Percentiles rank a stretch among this genome's conserved stretches.
phyloP scores from a whole-genome alignment of 768 basidiomycete species.

The Phallus indusiatus region DNA sequence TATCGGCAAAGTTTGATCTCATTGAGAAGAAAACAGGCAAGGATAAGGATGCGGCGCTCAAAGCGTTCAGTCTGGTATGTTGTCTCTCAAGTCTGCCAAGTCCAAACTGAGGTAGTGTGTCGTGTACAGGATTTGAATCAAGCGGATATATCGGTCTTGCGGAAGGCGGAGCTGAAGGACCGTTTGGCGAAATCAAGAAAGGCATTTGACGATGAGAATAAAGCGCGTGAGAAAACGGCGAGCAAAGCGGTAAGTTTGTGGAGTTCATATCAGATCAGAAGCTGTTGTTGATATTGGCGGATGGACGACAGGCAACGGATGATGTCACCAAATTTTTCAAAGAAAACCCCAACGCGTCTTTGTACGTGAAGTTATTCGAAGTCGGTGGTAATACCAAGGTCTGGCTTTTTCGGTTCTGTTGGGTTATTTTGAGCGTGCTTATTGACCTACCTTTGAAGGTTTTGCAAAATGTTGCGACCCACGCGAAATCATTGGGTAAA shows the following conservation, averaged over 20 bases:
- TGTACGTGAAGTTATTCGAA: slow-evolving; percentile 62
- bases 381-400: slow-evolving; percentile 86
- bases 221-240: slow-evolving; percentile 67
- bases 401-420: slow-evolving; percentile 3
- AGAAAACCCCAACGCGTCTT: slow-evolving; percentile 59
- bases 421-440: neutral
- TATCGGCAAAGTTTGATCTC: slow-evolving; percentile 52
- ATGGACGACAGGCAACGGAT: slow-evolving; percentile 57
- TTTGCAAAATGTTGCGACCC: slow-evolving; percentile 61
- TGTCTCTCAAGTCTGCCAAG: neutral
- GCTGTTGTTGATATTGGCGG: neutral
- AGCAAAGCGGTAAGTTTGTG: slow-evolving; percentile 58
- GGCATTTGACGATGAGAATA: slow-evolving; percentile 74
- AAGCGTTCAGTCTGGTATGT: slow-evolving; percentile 67
- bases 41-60: slow-evolving; percentile 82
- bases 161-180: slow-evolving; percentile 73
- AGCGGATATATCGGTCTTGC: slow-evolving; percentile 78
- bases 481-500: slow-evolving; percentile 76
- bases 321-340: slow-evolving; percentile 63
- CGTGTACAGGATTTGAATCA: slow-evolving; percentile 73
- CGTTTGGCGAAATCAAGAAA: slow-evolving; percentile 63
- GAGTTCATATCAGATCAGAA: neutral
- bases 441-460: slow-evolving; percentile 35
- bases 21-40: slow-evolving; percentile 56
- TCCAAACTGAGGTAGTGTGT: neutral